phyloP scores from a whole-genome alignment of 2,329 filamentous ascomycete genomes.

The Claviceps maximensis region DNA sequence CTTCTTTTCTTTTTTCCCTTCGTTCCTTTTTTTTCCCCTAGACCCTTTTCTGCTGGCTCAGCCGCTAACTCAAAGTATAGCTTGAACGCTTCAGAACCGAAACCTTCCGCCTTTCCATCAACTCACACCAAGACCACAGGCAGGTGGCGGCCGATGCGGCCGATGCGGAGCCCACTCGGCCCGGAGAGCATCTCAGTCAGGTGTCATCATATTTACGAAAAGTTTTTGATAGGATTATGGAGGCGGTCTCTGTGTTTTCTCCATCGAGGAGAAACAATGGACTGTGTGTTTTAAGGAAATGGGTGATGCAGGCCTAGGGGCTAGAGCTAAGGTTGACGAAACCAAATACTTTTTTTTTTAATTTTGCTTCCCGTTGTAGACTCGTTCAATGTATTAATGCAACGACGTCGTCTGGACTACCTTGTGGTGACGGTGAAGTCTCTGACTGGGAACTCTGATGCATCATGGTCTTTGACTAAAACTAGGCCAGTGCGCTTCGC shows the following conservation, averaged over 20 bases:
- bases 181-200: conserved; percentile 35
- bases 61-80: conserved; percentile 7
- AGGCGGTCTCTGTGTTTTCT: conserved; percentile 35
- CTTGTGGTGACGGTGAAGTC: neutral
- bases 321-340: conserved; percentile 43
- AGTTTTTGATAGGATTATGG: conserved; percentile 42
- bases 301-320: conserved; percentile 34
- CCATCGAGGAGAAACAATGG: conserved; percentile 31
- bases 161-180: conserved; percentile 29
- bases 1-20: too few relatives aligned
- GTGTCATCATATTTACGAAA: conserved; percentile 45
- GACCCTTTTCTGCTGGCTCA: neutral
- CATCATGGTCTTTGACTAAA: neutral
- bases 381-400: conserved; percentile 11
- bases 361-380: conserved; percentile 24
- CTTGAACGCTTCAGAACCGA: conserved; percentile 19
- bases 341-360: conserved; percentile 34
- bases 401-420: neutral
- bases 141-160: conserved; percentile 23
- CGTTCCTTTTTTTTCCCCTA: too few relatives aligned
- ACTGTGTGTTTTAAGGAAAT: conserved; percentile 37
- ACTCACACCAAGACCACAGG: conserved; percentile 28
- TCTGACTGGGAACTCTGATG: too few relatives aligned
- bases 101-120: conserved; percentile 21
- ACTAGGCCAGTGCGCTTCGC: neutral